Base-by-base conservation (phyloP, 1,139 yeast species). In the Tardiomyces digboiensis region DNA sequence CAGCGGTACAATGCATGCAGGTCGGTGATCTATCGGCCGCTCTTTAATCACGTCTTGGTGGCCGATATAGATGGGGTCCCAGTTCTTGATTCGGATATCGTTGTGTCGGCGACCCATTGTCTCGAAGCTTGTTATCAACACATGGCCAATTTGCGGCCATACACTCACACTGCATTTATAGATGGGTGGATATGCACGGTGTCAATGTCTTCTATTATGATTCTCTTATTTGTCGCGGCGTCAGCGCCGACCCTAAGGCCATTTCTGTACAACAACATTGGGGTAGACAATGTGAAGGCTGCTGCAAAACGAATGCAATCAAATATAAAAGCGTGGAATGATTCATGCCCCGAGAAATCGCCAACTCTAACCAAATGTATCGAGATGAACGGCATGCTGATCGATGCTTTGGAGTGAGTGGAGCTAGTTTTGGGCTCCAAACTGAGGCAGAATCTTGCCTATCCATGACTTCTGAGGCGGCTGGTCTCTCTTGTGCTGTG, bases 131-230 rank as follows among this genome's bases (percentile, higher is more conserved):
- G 49, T 36, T 47, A 36, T 33, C 38, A 43, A 22, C 53, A 50
- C 40, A 40, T 47, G 42, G 39, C 41, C 7, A 42, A 50, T 38
- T 42, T 50, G 16, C 36, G 49, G 16, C 42, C 51, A 33, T 49
- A 40, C 29, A 40, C 43, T 5, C 53, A 50, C 40, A 44, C 49
- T 6, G 48, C 48, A 13, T 40, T 50, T 23, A 48, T 46, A 18
- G 53, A 50, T 39, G 36, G 52, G 2, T 50, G 52, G 52, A 48
- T 50, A 19, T 49, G 51, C 40, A 44, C 52, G 6, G 33, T 49
- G 23, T 41, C 51, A 2, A 48, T 49, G 51, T 37, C 46, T 2
- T 38, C 42, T 12, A 42, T 44, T 16, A 43, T 47, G 42, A 42
- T 46, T 10, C 42, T 49, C 14, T 38, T 49, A 6, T 44, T 40